Evolutionary conservation across 192 early-diverging fungal genomes (phyloP).

Genomic region (Lobosporangium transversale): DNA sequence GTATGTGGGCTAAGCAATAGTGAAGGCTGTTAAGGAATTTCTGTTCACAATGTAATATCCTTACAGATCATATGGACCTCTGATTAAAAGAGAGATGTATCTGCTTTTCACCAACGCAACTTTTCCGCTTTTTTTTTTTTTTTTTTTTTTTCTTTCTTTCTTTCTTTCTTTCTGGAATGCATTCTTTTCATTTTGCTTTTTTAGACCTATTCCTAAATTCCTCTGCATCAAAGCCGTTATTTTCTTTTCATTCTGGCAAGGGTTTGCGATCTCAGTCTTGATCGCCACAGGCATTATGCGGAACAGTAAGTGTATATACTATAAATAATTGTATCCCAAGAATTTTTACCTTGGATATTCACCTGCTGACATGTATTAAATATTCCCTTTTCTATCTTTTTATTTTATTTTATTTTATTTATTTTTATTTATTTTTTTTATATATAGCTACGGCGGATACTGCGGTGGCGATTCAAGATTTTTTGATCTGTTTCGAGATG

Average conservation of each 20-base stretch:
- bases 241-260: constrained; percentile 95
- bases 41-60: too few species aligned
- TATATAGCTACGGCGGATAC: constrained; percentile 35
- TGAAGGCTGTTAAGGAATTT: too few species aligned
- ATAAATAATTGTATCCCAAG: too few species aligned
- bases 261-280: constrained; percentile 84
- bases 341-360: too few species aligned
- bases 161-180: too few species aligned
- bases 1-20: too few species aligned
- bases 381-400: neutral
- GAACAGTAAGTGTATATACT: constrained; percentile 65
- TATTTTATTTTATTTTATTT: neutral
- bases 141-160: too few species aligned
- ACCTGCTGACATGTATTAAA: too few species aligned
- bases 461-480: constrained; percentile 85
- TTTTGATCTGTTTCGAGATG: constrained; percentile 93
- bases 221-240: constrained; percentile 92
- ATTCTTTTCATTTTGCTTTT: neutral
- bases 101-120: too few species aligned
- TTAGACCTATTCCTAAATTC: constrained; percentile 92
- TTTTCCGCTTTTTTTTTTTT: too few species aligned
- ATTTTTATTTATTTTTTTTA: constrained; percentile 10
- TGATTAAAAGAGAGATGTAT: too few species aligned
- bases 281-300: constrained; percentile 78
- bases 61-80: too few species aligned